Evolutionary conservation across 169 alveolate genomes (phyloP).

Genomic region (Plasmodium blacklocki): DNA sequence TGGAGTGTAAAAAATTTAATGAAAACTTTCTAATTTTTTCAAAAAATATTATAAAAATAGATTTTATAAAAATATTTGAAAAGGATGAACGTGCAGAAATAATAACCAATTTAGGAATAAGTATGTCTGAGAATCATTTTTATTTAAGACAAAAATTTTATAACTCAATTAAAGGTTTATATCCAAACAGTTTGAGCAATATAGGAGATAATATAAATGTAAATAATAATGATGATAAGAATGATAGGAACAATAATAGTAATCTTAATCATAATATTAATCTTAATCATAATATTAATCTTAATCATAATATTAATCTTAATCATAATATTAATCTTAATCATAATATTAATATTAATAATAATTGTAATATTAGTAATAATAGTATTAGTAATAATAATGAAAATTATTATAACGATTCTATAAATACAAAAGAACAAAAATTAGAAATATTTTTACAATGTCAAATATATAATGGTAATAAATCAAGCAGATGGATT

Average conservation of each 20-base stretch:
- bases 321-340: no score
- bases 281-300: no score
- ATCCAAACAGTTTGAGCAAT: not conserved
- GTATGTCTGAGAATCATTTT: conserved; percentile 67
- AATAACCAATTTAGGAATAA: conserved; percentile 30
- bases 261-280: no score
- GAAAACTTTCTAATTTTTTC: conserved; percentile 68
- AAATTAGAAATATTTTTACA: conserved; percentile 66
- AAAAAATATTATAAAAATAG: conserved; percentile 48
- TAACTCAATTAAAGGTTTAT: not conserved
- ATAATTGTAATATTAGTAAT: not conserved
- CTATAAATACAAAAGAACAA: not conserved
- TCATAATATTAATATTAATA: no score
- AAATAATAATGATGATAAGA: not conserved
- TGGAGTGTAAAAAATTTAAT: conserved; percentile 75
- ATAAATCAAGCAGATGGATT: conserved; percentile 74
- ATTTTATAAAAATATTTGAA: conserved; percentile 63
- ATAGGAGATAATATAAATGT: not conserved
- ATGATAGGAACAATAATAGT: not conserved
- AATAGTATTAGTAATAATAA: not conserved
- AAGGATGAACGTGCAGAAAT: conserved; percentile 48
- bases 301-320: no score
- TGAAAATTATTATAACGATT: not conserved
- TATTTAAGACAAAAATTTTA: conserved; percentile 57
- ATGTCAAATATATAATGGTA: conserved; percentile 73